Base-by-base conservation (phyloP, 1,284 basidiomycete genomes). In the Abortiporus biennis region DNA sequence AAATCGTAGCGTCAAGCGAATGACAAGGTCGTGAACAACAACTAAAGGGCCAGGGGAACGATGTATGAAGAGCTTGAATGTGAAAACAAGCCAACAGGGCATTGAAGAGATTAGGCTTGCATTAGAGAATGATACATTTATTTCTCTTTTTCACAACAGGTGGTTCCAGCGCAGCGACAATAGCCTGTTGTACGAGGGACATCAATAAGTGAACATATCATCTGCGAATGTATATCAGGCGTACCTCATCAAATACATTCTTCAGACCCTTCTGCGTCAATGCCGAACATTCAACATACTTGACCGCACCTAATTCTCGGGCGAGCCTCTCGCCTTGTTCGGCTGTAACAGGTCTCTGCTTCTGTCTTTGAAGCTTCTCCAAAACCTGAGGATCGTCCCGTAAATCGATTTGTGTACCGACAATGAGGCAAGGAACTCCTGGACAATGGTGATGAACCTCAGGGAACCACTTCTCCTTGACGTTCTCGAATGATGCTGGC, bases 381-480 rank as follows among this genome's bases (percentile, higher is more conserved):
- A 91, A 80, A 48, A 98, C 93, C 57, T 85, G 80, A 33, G 80
- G 69, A 63, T 99, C 96, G 58, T 97, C 94, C 60, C 96, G 79
- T 65, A 99, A 67, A 77, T 99, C 96, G 62, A 98, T 79, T 72
- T 99, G 96, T 29, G 96, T 99, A 50, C 96, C 95, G 43, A 99
- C 95, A 58, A 99, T 97, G 57, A 99, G 81, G 76, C 94, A 97
- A 51, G 95, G 95, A 44, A 98, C 95, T 46, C 95, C 95, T n/a
- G 96, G 96, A 75, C 96, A 99, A 65, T 99, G 95, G 67, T 99
- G 95, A 65, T 94, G 93, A 40, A 99, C 95, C 72, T 99, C 96
- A 21, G 95, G 96, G 79, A 98, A 97, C 95, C 95, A 99, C 67
- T 99, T 99, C 71, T 99, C 95, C 78, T 96, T 98, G 58, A 99